Percentiles rank a stretch among this genome's conserved stretches.
phyloP scores from a whole-genome alignment of 1,284 basidiomycete species.

The Tylopilus sp. region DNA sequence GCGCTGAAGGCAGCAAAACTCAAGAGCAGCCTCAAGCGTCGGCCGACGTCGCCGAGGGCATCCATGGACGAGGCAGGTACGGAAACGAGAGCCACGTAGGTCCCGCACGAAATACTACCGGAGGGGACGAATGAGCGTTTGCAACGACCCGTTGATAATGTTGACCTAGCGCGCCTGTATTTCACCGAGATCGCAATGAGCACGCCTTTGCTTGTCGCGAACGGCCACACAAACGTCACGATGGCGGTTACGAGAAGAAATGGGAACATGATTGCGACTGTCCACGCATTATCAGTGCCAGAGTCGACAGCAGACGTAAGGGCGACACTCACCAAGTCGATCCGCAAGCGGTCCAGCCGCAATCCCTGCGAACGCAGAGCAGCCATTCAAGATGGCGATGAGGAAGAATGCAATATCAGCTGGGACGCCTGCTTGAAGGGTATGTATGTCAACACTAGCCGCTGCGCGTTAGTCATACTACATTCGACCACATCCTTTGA shows the following conservation, averaged over 20 bases:
- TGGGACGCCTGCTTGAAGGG: constrained; percentile 37
- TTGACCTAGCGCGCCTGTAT: constrained; percentile 38
- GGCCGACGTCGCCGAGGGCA: constrained; percentile 53
- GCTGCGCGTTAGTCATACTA: constrained; percentile 6
- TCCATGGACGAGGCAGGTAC: constrained; percentile 61
- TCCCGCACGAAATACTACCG: constrained; percentile 53
- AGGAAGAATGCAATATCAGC: constrained; percentile 43
- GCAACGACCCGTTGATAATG: neutral
- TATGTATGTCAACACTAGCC: constrained; percentile 48
- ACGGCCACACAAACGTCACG: constrained; percentile 47
- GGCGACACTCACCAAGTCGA: constrained; percentile 31
- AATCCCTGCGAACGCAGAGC: constrained; percentile 44
- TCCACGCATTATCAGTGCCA: neutral
- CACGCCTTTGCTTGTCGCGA: constrained; percentile 29
- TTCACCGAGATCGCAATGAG: constrained; percentile 39
- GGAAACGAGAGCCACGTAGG: constrained; percentile 52
- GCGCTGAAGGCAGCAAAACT: constrained; percentile 47
- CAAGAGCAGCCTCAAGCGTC: constrained; percentile 55
- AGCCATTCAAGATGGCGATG: constrained; percentile 45
- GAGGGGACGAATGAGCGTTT: constrained; percentile 32
- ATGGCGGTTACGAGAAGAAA: constrained; percentile 38
- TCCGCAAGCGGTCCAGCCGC: constrained; percentile 40
- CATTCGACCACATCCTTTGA: too few species aligned
- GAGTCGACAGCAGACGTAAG: neutral
- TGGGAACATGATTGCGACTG: constrained; percentile 42